Percentiles rank a stretch among this genome's conserved stretches.
Evolutionary conservation across 352 stramenopile species (phyloP).

Genomic region (Peronospora belbahrii): DNA sequence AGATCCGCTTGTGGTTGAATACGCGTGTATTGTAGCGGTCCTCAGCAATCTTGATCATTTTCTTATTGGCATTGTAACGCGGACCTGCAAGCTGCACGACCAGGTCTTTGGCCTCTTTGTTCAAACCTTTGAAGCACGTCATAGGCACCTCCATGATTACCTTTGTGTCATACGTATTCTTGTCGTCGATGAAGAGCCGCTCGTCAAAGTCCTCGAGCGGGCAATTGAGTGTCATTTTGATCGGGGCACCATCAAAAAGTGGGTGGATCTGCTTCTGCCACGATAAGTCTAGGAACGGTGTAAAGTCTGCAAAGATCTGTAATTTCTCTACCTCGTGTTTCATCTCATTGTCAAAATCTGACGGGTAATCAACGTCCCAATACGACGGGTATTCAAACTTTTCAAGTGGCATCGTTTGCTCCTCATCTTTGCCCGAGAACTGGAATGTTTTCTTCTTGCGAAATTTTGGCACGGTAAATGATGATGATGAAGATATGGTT

Average conservation of each 20-base stretch:
- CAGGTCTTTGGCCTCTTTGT: slow-evolving; percentile 38
- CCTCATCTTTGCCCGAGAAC: slow-evolving; percentile 45
- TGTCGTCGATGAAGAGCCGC: slow-evolving; percentile 70
- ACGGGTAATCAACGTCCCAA: slow-evolving; percentile 67
- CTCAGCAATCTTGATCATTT: slow-evolving; percentile 70
- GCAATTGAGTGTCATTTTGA: slow-evolving; percentile 70
- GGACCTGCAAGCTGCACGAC: slow-evolving; percentile 64
- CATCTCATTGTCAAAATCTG: slow-evolving; percentile 66
- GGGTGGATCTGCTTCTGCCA: slow-evolving; percentile 78
- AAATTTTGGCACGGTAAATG: slow-evolving; percentile 11
- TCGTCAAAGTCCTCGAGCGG: slow-evolving; percentile 80
- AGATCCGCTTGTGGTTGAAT: slow-evolving; percentile 82
- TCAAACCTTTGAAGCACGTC: slow-evolving; percentile 49
- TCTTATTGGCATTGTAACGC: slow-evolving; percentile 74
- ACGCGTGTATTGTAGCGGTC: slow-evolving; percentile 72
- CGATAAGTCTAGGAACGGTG: slow-evolving; percentile 60
- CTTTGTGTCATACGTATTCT: slow-evolving; percentile 76
- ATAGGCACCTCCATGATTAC: slow-evolving; percentile 75
- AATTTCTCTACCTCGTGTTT: slow-evolving; percentile 85
- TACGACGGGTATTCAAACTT: slow-evolving; percentile 69
- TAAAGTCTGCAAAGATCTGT: slow-evolving; percentile 76
- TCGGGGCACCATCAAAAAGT: slow-evolving; percentile 52
- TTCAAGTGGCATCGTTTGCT: slow-evolving; percentile 36
- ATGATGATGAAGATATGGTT: neutral
- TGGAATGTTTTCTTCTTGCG: slow-evolving; percentile 67